phyloP scores from a whole-genome alignment of 805 yeast species.

The Maudiozyma bulderi region DNA sequence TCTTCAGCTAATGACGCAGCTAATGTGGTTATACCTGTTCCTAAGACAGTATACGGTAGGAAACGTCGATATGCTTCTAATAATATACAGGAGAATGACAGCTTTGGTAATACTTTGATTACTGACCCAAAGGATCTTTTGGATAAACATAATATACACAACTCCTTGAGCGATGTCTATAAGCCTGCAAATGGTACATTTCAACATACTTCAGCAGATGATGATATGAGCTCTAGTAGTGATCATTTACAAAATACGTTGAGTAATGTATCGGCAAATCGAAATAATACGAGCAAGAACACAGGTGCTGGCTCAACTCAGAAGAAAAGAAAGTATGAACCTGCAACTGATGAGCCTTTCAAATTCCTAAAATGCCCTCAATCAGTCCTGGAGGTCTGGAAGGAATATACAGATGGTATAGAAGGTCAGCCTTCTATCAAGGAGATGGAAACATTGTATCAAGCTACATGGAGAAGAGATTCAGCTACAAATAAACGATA shows the following conservation, averaged over 20 bases:
- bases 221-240: not conserved
- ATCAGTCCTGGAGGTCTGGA: slow-evolving; percentile 46
- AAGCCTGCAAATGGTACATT: slow-evolving; percentile 3
- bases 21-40: not conserved
- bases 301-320: not conserved
- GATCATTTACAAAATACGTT: not conserved
- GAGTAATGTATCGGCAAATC: not conserved
- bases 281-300: not conserved
- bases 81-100: not conserved
- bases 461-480: slow-evolving; percentile 47
- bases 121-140: not conserved
- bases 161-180: not conserved
- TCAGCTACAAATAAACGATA: slow-evolving; percentile 46
- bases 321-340: not conserved
- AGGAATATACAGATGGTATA: slow-evolving; percentile 44
- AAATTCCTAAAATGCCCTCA: slow-evolving; percentile 35
- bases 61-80: not conserved
- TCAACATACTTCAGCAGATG: not conserved
- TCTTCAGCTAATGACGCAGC: not conserved
- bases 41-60: not conserved
- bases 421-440: slow-evolving; percentile 45
- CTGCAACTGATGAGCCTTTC: slow-evolving; percentile 10
- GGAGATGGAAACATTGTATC: slow-evolving; percentile 39
- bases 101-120: not conserved
- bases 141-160: not conserved